phyloP scores from a whole-genome alignment of 139 green algal genomes.

The Auxenochlorella pyrenoidosa region DNA sequence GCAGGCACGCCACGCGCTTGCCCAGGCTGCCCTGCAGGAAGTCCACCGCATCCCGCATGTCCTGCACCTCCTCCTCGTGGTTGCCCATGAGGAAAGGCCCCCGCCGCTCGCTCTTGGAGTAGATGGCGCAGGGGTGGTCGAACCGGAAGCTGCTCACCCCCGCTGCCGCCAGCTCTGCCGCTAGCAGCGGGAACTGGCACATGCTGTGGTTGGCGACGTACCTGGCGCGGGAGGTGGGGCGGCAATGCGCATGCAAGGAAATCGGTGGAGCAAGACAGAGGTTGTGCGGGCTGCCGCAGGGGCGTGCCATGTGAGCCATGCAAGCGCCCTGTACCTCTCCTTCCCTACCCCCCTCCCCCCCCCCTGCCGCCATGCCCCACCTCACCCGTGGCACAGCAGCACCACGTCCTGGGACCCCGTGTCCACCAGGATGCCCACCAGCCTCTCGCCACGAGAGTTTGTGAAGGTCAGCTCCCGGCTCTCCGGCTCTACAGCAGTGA shows the following conservation, averaged over 20 bases:
- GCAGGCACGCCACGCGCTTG: constrained; percentile 35
- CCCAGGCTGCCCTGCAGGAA: constrained; percentile 27
- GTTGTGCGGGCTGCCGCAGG: too few relatives aligned
- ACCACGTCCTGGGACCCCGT: constrained; percentile 35
- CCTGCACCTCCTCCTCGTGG: constrained; percentile 43
- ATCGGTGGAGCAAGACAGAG: too few relatives aligned
- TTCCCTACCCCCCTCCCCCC: too few relatives aligned
- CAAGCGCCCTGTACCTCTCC: too few relatives aligned
- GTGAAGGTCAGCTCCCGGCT: constrained; percentile 34
- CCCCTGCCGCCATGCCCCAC: too few relatives aligned
- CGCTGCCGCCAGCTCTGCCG: constrained; percentile 25
- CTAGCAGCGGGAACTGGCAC: constrained; percentile 49
- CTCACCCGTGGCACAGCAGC: constrained; percentile 48
- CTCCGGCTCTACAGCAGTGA: background rate
- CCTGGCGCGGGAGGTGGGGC: background rate
- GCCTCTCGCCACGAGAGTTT: constrained; percentile 40
- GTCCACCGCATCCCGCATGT: constrained; percentile 37
- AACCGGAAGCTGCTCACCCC: constrained; percentile 45
- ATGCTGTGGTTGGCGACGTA: constrained; percentile 44
- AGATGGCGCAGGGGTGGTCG: constrained; percentile 42
- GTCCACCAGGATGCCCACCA: constrained; percentile 31
- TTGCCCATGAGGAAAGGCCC: constrained; percentile 53
- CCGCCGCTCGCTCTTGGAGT: constrained; percentile 32
- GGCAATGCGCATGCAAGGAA: background rate
- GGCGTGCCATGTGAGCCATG: too few relatives aligned